Evolutionary conservation across 2,329 filamentous ascomycete genomes (phyloP).

Genomic region (Paracamarosporium sp.): DNA sequence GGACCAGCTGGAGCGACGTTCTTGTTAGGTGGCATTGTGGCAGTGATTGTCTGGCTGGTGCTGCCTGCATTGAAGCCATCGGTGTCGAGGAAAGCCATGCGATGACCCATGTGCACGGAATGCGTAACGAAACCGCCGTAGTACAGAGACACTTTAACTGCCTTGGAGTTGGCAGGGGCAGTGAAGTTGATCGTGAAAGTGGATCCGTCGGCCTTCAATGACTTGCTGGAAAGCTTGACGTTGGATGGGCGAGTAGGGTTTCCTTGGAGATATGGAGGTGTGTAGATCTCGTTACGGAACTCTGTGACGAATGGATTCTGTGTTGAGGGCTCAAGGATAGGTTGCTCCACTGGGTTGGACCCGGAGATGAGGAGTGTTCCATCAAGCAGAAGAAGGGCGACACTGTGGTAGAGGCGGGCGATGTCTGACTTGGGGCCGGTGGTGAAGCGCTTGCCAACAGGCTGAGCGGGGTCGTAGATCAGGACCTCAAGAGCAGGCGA

Average conservation of each 20-base stretch:
- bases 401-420: conserved; percentile 64
- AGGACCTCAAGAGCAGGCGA: conserved; percentile 63
- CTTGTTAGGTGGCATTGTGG: conserved; percentile 61
- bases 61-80: conserved; percentile 54
- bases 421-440: conserved; percentile 54
- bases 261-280: conserved; percentile 65
- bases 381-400: conserved; percentile 65
- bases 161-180: conserved; percentile 50
- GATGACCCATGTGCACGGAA: conserved; percentile 67
- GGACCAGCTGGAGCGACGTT: conserved; percentile 65
- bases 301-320: conserved; percentile 63
- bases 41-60: conserved; percentile 55
- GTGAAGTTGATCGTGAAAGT: conserved; percentile 59
- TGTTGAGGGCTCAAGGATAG: conserved; percentile 54
- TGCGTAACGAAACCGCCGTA: conserved; percentile 68
- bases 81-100: conserved; percentile 62
- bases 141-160: conserved; percentile 60
- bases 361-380: conserved; percentile 66
- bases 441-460: conserved; percentile 59
- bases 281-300: conserved; percentile 68
- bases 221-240: conserved; percentile 53
- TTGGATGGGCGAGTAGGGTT: conserved; percentile 59
- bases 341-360: conserved; percentile 67
- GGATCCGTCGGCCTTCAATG: conserved; percentile 52
- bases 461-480: conserved; percentile 63